Evolutionary conservation across 148 eudicot species (phyloP), one percentile per base, ranked within the genome.

Genomic region (Rhododendron williamsianum): DNA sequence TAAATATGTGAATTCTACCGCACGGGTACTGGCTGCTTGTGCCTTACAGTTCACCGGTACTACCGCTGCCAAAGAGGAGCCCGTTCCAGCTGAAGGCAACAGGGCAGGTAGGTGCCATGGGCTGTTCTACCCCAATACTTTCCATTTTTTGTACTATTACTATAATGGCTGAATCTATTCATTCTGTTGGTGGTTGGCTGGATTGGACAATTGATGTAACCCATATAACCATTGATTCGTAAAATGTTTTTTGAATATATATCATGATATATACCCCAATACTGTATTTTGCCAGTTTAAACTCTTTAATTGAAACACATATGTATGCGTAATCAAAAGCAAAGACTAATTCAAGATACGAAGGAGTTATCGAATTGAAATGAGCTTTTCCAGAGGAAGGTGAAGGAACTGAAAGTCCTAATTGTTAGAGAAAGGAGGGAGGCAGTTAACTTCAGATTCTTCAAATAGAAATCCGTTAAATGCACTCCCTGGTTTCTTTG

Each of bases 11-110:
- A 67, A 33, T 80, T 87, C 35, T 43, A 71, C 43, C 41, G 5
- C 15, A 51, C 45, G 84, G 88, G 86, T 80, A 54, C 84, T 80
- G 21, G 78, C 86, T 84, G 83, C 48, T 83, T 25, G 73, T 36
- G 83, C 35, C 25, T 10, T 80, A 71, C 88, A 60, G 52, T 36
- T 74, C 48, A 30, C 35, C 54, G 69, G 30, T 38, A 27, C 78
- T 18, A 58, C 88, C 23, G 81, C 82, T 63, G 45, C 81, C 78
- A 48, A 11, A 83, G 78, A 13, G 54, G 73, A 83, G 49, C 10
- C 73, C 33, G 77, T 69, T 86, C 67, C 9, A 73, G 87, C 9
- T 18, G 10, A 43, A 71, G 58, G 63, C 84, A 36, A 16, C 6
- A 45, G 54, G 56, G 48, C 73, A 9, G 88, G 88, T 84, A 72